Conservation (phyloP, 305 asterid species). For the Lippia alba region DNA sequence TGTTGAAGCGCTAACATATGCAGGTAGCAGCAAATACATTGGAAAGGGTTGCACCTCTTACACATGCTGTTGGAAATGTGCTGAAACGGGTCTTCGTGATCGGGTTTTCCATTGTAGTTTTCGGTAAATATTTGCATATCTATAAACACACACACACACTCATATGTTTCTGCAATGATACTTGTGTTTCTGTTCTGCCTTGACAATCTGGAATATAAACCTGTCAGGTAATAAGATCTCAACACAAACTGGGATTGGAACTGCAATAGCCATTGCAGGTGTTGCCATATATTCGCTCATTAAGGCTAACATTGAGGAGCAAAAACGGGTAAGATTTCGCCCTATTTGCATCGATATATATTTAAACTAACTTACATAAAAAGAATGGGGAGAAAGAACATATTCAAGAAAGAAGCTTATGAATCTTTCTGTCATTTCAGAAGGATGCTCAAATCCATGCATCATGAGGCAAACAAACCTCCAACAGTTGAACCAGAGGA, state of each 20-base stretch:
- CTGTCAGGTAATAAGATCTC: constrained; percentile 56
- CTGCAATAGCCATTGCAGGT: constrained; percentile 58
- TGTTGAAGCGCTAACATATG: background rate
- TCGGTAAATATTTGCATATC: constrained; percentile 40
- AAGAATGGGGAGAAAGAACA: no score
- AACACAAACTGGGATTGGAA: constrained; percentile 61
- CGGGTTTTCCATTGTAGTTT: constrained; percentile 55
- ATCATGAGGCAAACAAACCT: constrained; percentile 16
- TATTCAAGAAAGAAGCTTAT: constrained; percentile 6
- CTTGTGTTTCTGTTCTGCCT: no score
- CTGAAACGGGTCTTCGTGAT: constrained; percentile 60
- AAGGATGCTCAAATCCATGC: constrained; percentile 38
- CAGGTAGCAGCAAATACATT: constrained; percentile 62
- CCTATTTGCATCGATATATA: background rate
- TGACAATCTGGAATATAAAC: background rate
- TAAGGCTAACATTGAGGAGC: constrained; percentile 56
- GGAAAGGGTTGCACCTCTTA: constrained; percentile 63
- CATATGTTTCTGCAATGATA: no score
- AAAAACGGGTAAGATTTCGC: constrained; percentile 38
- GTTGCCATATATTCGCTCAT: constrained; percentile 54
- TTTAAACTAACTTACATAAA: background rate
- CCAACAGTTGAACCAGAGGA: background rate
- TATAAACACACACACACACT: background rate
- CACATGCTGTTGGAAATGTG: constrained; percentile 61
- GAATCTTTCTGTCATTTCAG: constrained; percentile 35